These are phyloP conservation scores for Aspergillus felis DNA, from an alignment of 2,329 filamentous ascomycete genomes.

Conservation along the genomic window DNA sequence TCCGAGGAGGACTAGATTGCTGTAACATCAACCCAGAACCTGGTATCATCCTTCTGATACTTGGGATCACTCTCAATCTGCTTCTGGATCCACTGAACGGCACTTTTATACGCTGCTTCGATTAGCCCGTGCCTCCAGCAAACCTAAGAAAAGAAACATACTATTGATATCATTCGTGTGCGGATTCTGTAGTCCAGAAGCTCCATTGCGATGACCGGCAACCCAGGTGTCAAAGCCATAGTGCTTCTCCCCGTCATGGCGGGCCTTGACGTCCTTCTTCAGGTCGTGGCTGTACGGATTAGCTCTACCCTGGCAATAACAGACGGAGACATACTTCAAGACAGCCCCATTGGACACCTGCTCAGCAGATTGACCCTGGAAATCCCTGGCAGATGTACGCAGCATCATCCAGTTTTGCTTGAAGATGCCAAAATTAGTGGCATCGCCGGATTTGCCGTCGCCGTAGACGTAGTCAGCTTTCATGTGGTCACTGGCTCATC, in stretches of 20 bases:
- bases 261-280: slow-evolving; percentile 17
- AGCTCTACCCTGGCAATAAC: not conserved
- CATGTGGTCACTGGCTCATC: slow-evolving; percentile 13
- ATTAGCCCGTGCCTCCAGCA: not conserved
- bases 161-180: slow-evolving; percentile 18
- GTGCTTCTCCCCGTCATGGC: slow-evolving; percentile 18
- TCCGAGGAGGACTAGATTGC: slow-evolving; percentile 7
- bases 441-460: slow-evolving; percentile 26
- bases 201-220: slow-evolving; percentile 22
- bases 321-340: slow-evolving; percentile 19
- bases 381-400: slow-evolving; percentile 22
- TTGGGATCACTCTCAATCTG: slow-evolving; percentile 18
- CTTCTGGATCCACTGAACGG: slow-evolving; percentile 23
- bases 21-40: slow-evolving; percentile 21
- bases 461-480: slow-evolving; percentile 21
- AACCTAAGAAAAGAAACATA: slow-evolving; percentile 5
- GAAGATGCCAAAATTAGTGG: slow-evolving; percentile 30
- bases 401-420: slow-evolving; percentile 32
- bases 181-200: slow-evolving; percentile 15
- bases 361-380: slow-evolving; percentile 14
- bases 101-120: slow-evolving; percentile 12
- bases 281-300: slow-evolving; percentile 11
- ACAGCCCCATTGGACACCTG: slow-evolving; percentile 24
- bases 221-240: slow-evolving; percentile 22
- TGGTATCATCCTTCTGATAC: slow-evolving; percentile 24